phyloP scores from a whole-genome alignment of 2,329 filamentous ascomycete genomes.

The Gremmenia infestans region DNA sequence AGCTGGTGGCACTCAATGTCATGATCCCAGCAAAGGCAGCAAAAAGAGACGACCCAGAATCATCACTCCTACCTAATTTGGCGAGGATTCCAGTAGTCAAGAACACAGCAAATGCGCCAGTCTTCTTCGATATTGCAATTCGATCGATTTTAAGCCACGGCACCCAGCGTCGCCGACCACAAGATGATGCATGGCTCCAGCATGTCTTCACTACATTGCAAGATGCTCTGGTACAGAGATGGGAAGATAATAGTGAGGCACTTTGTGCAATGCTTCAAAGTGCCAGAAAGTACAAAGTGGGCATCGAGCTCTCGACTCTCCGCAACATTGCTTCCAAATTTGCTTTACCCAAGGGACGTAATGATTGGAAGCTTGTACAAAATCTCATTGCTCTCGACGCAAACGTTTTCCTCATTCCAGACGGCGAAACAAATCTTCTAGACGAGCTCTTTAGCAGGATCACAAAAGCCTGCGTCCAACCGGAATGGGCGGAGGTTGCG shows the following conservation, averaged over 20 bases:
- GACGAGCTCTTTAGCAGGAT: conserved; percentile 31
- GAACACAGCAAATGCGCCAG: conserved; percentile 35
- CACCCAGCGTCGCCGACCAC: conserved; percentile 38
- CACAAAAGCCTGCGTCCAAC: conserved; percentile 21
- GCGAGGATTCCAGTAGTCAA: conserved; percentile 23
- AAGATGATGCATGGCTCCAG: conserved; percentile 46
- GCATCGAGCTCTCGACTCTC: conserved; percentile 32
- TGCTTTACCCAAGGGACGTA: conserved; percentile 22
- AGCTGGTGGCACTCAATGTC: conserved; percentile 31
- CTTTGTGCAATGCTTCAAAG: conserved; percentile 31
- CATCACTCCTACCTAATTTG: conserved; percentile 21
- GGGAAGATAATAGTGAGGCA: conserved; percentile 21
- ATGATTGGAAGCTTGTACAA: conserved; percentile 38
- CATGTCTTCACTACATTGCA: conserved; percentile 37
- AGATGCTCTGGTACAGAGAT: conserved; percentile 21
- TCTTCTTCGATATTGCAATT: conserved; percentile 42
- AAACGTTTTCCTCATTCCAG: conserved; percentile 39
- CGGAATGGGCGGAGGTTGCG: conserved; percentile 16
- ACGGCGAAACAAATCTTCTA: conserved; percentile 28
- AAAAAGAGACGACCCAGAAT: conserved; percentile 11
- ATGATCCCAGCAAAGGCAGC: conserved; percentile 30
- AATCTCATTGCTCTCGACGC: conserved; percentile 41
- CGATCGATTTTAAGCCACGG: conserved; percentile 39
- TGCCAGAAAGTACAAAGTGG: conserved; percentile 32
- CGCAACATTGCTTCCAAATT: conserved; percentile 29